Percentiles rank a stretch among this genome's conserved stretches.
Conservation (phyloP, 805 yeast genomes). For the Ogataea methanolica region DNA sequence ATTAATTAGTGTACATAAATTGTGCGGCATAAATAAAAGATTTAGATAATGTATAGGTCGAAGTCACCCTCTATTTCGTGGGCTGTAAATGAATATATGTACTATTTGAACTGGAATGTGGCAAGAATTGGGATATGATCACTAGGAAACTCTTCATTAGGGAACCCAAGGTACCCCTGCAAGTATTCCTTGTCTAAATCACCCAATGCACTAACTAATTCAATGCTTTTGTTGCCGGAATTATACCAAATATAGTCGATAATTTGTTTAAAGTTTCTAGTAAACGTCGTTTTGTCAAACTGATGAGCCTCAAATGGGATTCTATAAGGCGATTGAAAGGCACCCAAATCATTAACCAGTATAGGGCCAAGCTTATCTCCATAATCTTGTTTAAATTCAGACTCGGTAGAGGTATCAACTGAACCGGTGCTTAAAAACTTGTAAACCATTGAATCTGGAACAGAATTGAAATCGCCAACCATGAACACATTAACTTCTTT, state of each 20-base stretch:
- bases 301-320: constrained; percentile 16
- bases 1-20: too few species aligned
- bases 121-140: constrained; percentile 35
- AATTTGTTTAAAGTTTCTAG: constrained; percentile 44
- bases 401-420: constrained; percentile 13
- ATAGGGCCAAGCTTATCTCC: constrained; percentile 8
- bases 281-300: constrained; percentile 39
- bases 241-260: constrained; percentile 59
- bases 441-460: constrained; percentile 44
- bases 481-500: constrained; percentile 36
- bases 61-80: background rate
- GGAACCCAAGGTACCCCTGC: constrained; percentile 37
- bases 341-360: constrained; percentile 12
- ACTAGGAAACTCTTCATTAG: constrained; percentile 56
- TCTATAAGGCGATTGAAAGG: constrained; percentile 27
- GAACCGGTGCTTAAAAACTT: constrained; percentile 34
- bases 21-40: too few species aligned
- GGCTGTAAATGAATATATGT: background rate
- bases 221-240: constrained; percentile 29
- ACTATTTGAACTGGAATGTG: constrained; percentile 16
- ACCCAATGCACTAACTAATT: constrained; percentile 44
- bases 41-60: background rate
- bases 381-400: constrained; percentile 18
- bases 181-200: constrained; percentile 38
- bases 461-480: constrained; percentile 56